phyloP scores from a whole-genome alignment of 192 early-diverging fungal species.

The Gaertneriomyces sp. region DNA sequence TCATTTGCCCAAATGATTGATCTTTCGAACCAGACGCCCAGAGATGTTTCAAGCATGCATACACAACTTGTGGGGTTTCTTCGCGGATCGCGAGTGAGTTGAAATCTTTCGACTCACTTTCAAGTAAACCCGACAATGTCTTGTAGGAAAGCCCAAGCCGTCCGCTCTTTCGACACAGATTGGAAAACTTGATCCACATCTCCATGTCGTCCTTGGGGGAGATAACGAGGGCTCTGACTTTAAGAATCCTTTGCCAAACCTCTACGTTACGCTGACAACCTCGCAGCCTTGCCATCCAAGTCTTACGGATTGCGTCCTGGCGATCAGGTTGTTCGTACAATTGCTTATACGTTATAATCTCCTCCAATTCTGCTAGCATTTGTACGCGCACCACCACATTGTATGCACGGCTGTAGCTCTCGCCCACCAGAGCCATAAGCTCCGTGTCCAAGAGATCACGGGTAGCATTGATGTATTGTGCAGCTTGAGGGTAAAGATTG shows the following conservation, averaged over 20 bases:
- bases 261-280: conserved; percentile 91
- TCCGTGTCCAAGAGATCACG: conserved; percentile 81
- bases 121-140: conserved; percentile 68
- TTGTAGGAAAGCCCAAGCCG: conserved; percentile 76
- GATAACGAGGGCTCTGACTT: conserved; percentile 83
- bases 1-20: conserved; percentile 70
- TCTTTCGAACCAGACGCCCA: conserved; percentile 70
- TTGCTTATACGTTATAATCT: conserved; percentile 89
- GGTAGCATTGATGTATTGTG: conserved; percentile 71
- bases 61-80: conserved; percentile 71
- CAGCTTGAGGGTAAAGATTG: conserved; percentile 71
- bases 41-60: conserved; percentile 87
- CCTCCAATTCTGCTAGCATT: conserved; percentile 97
- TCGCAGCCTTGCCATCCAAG: conserved; percentile 86
- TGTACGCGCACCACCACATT: conserved; percentile 85
- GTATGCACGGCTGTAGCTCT: conserved; percentile 93
- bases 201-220: conserved; percentile 90
- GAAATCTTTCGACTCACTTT: conserved; percentile 54
- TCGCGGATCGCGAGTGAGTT: conserved; percentile 35
- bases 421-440: conserved; percentile 79
- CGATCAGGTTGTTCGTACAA: conserved; percentile 74
- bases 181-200: conserved; percentile 93
- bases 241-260: conserved; percentile 89
- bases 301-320: conserved; percentile 68
- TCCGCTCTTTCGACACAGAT: conserved; percentile 86